phyloP scores from a whole-genome alignment of 2,329 filamentous ascomycete species.

The Claviceps quebecensis region DNA sequence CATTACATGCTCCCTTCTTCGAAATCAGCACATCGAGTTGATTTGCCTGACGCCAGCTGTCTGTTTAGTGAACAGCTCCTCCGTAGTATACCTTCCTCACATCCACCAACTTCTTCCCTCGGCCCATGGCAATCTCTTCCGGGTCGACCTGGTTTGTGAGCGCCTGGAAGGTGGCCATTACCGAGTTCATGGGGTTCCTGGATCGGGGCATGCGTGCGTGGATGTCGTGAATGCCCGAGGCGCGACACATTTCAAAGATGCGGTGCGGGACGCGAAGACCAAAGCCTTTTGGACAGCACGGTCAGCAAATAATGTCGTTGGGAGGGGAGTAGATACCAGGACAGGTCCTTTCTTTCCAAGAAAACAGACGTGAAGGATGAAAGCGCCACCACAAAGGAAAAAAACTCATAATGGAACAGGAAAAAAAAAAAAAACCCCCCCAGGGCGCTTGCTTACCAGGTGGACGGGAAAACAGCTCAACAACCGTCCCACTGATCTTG shows the following conservation, averaged over 20 bases:
- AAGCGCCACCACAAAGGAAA: neutral
- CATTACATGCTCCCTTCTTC: neutral
- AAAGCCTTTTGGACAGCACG: conserved; percentile 50
- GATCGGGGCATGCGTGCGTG: conserved; percentile 70
- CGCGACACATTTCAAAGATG: conserved; percentile 88
- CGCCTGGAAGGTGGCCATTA: conserved; percentile 80
- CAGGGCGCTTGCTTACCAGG: conserved; percentile 51
- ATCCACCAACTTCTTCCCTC: conserved; percentile 92
- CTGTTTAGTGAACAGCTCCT: conserved; percentile 48
- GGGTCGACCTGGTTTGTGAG: conserved; percentile 73
- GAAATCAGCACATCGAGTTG: neutral
- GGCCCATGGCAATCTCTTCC: conserved; percentile 74
- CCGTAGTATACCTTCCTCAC: conserved; percentile 95
- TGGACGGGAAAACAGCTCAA: conserved; percentile 68
- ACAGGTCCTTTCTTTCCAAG: neutral
- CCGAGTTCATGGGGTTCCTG: conserved; percentile 93
- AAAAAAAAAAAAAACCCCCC: neutral
- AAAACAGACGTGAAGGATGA: neutral
- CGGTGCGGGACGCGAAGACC: conserved; percentile 81
- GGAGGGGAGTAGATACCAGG: neutral
- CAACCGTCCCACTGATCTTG: conserved; percentile 79
- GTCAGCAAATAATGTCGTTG: neutral
- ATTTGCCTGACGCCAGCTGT: neutral
- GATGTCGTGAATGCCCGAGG: conserved; percentile 75
- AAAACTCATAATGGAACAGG: neutral